A percentile compares a stretch with the other conserved stretches of the same genome.
Conservation (phyloP, 352 stramenopile species). For the Globisporangium irregulare region DNA sequence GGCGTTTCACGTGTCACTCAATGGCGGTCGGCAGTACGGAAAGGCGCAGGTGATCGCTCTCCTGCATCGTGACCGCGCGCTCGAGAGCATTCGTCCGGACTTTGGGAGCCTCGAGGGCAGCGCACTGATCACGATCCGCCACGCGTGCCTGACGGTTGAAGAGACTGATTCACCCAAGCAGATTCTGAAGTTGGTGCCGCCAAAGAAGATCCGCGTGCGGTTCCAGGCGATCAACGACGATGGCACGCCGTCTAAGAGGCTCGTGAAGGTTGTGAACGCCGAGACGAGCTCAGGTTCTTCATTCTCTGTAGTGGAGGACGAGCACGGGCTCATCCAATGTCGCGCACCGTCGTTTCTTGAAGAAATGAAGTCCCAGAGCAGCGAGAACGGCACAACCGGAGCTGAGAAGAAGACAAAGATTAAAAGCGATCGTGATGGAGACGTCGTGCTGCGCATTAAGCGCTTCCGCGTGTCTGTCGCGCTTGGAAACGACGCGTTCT, state of each 20-base stretch:
- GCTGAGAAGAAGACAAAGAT: slow-evolving; percentile 1
- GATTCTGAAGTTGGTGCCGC: slow-evolving; percentile 44
- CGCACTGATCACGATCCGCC: slow-evolving; percentile 27
- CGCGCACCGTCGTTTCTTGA: slow-evolving; percentile 55
- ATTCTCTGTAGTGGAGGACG: slow-evolving; percentile 13
- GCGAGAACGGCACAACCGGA: background rate
- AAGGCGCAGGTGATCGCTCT: slow-evolving; percentile 34
- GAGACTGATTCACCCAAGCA: slow-evolving; percentile 39
- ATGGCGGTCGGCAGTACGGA: slow-evolving; percentile 60
- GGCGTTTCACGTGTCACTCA: slow-evolving; percentile 50
- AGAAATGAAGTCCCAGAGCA: slow-evolving; percentile 29
- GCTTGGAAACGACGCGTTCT: slow-evolving; percentile 42
- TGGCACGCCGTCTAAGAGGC: slow-evolving; percentile 13
- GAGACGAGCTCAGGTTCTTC: slow-evolving; percentile 10
- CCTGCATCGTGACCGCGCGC: slow-evolving; percentile 43
- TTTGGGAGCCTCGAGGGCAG: slow-evolving; percentile 44
- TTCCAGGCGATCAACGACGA: slow-evolving; percentile 45
- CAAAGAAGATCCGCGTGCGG: slow-evolving; percentile 39
- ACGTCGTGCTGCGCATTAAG: slow-evolving; percentile 19
- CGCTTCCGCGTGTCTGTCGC: slow-evolving; percentile 40
- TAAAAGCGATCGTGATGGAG: slow-evolving; percentile 14
- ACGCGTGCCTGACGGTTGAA: slow-evolving; percentile 37
- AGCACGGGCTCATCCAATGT: slow-evolving; percentile 31
- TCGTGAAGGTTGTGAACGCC: slow-evolving; percentile 34
- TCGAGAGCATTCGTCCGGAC: slow-evolving; percentile 32